Conservation (phyloP, 2,329 filamentous ascomycete genomes). For the Alternaria consortialis region DNA sequence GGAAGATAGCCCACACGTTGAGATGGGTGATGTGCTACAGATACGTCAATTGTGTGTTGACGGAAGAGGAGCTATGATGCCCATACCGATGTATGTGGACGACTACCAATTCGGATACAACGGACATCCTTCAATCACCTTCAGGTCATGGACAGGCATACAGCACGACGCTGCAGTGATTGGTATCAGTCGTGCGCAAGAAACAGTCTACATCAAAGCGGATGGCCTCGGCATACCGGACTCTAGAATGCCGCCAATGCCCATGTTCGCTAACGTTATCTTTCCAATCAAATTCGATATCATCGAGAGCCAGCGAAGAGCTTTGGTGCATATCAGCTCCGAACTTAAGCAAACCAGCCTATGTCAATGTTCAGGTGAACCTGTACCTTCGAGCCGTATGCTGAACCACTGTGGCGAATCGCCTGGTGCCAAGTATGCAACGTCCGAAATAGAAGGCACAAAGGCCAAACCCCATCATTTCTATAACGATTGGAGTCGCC, state of each 20-base stretch:
- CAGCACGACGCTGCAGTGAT: constrained; percentile 34
- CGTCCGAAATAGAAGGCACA: background rate
- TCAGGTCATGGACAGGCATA: constrained; percentile 27
- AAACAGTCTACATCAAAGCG: constrained; percentile 34
- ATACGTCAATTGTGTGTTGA: constrained; percentile 42
- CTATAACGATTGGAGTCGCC: constrained; percentile 43
- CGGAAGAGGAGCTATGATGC: constrained; percentile 14
- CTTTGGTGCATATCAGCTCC: constrained; percentile 16
- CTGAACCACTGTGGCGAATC: background rate
- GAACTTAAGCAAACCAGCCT: constrained; percentile 10
- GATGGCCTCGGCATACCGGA: constrained; percentile 19
- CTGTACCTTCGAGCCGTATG: background rate
- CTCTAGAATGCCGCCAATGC: constrained; percentile 1
- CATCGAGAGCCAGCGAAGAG: constrained; percentile 15
- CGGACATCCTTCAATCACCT: background rate
- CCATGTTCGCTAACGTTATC: constrained; percentile 34
- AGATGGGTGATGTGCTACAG: constrained; percentile 44
- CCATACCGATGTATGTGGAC: constrained; percentile 6
- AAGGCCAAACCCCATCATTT: background rate
- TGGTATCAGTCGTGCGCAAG: constrained; percentile 32
- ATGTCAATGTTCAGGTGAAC: background rate
- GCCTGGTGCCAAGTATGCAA: background rate
- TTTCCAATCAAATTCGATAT: constrained; percentile 31
- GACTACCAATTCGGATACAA: background rate
- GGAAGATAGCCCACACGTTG: constrained; percentile 44